Percentiles rank a stretch among this genome's conserved stretches.
Conservation (phyloP, 176 grass and related monocot genomes). For the Raddia guianensis region DNA sequence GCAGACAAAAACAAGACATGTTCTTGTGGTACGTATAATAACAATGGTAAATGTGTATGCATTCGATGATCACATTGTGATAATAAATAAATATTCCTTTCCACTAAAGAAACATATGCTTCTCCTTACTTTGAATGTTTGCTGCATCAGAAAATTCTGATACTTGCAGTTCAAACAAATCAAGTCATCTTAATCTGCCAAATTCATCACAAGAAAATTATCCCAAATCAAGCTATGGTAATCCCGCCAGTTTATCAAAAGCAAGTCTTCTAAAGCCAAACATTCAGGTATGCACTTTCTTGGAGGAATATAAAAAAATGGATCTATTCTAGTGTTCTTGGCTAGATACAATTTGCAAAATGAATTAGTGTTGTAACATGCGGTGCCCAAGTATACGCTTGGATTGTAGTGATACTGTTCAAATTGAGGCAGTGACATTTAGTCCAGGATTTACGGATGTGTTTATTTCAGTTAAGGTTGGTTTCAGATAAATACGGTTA, state of each 20-base stretch:
- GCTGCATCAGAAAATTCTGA: conserved; percentile 35
- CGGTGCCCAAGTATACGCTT: background rate
- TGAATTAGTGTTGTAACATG: background rate
- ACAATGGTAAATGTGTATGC: conserved; percentile 7
- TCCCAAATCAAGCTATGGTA: conserved; percentile 23
- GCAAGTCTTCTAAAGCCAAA: conserved; percentile 30
- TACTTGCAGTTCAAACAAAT: conserved; percentile 43
- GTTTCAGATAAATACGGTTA: conserved; percentile 13
- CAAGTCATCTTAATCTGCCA: conserved; percentile 22
- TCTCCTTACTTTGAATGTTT: conserved; percentile 4
- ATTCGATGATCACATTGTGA: background rate
- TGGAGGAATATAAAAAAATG: background rate
- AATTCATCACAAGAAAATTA: conserved; percentile 20
- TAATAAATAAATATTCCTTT: conserved; percentile 9
- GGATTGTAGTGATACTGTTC: background rate
- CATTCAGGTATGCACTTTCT: conserved; percentile 38
- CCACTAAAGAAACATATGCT: background rate
- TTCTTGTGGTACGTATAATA: conserved; percentile 46
- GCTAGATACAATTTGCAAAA: conserved; percentile 14
- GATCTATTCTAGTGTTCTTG: conserved; percentile 18
- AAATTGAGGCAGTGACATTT: background rate
- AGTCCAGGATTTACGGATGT: background rate
- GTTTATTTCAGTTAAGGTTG: background rate
- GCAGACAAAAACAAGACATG: conserved; percentile 34
- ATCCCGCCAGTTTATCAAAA: conserved; percentile 40